These are phyloP conservation scores for Sporothrix protearum DNA, from an alignment of 2,329 filamentous ascomycete species.

Conservation along the genomic window DNA sequence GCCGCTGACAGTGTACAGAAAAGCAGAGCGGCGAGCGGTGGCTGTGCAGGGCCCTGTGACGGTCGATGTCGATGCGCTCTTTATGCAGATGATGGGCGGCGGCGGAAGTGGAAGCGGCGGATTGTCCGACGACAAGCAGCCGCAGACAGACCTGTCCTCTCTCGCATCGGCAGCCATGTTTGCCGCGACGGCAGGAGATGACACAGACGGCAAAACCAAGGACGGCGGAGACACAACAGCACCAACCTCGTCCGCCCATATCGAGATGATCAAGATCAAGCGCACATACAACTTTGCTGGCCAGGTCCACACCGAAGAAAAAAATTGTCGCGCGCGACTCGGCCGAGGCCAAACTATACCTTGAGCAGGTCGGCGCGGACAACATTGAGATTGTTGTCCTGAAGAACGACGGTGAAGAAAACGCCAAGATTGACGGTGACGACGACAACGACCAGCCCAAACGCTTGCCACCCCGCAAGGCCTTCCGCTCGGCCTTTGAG, in stretches of 20 bases:
- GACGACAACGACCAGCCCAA: constrained; percentile 37
- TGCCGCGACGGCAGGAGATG: background rate
- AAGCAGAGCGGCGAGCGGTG: constrained; percentile 54
- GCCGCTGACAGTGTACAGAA: constrained; percentile 38
- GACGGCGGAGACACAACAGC: constrained; percentile 14
- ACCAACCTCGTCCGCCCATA: constrained; percentile 26
- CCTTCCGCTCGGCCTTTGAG: constrained; percentile 62
- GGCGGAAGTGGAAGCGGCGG: background rate
- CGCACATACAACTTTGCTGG: constrained; percentile 73
- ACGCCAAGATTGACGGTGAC: constrained; percentile 31
- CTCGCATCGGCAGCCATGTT: constrained; percentile 23
- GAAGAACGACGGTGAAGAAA: constrained; percentile 31
- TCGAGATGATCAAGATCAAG: constrained; percentile 58
- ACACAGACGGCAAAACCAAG: background rate
- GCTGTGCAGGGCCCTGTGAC: constrained; percentile 59
- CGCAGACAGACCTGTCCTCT: constrained; percentile 14
- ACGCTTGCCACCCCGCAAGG: constrained; percentile 49
- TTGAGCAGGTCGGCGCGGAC: constrained; percentile 48
- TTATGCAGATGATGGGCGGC: constrained; percentile 61
- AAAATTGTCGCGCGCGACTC: constrained; percentile 64
- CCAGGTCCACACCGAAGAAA: constrained; percentile 67
- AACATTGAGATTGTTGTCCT: constrained; percentile 30
- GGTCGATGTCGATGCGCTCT: constrained; percentile 67
- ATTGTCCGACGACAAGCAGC: background rate
- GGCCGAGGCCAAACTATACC: constrained; percentile 62